These are phyloP conservation scores for Emydomyces testavorans DNA, from an alignment of 2,329 filamentous ascomycete genomes.

Conservation along the genomic window DNA sequence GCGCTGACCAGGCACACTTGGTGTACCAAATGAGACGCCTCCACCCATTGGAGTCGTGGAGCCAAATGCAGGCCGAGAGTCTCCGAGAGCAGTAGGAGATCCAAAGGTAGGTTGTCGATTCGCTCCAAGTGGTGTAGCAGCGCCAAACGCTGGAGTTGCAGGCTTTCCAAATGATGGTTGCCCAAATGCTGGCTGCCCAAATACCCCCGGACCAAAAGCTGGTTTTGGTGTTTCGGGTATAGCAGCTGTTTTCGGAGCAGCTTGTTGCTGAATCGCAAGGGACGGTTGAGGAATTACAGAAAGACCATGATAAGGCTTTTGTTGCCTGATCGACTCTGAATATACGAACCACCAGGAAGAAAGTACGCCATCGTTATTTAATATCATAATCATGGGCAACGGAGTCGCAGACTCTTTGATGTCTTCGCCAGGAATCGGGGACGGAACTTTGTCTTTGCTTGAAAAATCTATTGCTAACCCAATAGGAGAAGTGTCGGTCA, in stretches of 20 bases:
- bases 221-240: constrained; percentile 16
- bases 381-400: constrained; percentile 67
- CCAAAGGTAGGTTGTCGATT: constrained; percentile 16
- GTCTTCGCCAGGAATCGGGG: constrained; percentile 67
- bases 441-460: constrained; percentile 61
- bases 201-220: constrained; percentile 17
- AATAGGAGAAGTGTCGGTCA: constrained; percentile 63
- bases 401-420: constrained; percentile 68
- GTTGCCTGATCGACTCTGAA: constrained; percentile 66
- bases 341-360: constrained; percentile 88
- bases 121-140: constrained; percentile 10
- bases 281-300: constrained; percentile 28
- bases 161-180: constrained; percentile 30
- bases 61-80: constrained; percentile 27
- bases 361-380: constrained; percentile 82
- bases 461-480: constrained; percentile 79
- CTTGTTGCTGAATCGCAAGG: constrained; percentile 23
- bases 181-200: constrained; percentile 28
- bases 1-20: constrained; percentile 25
- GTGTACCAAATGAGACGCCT: constrained; percentile 26
- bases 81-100: constrained; percentile 22
- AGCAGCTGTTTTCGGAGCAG: constrained; percentile 16
- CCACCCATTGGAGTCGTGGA: constrained; percentile 22
- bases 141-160: constrained; percentile 18
- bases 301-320: constrained; percentile 62